Percentiles rank a stretch among this genome's conserved stretches.
Evolutionary conservation across 139 green algal genomes (phyloP).

Genomic region (Desmodesmus armatus): DNA sequence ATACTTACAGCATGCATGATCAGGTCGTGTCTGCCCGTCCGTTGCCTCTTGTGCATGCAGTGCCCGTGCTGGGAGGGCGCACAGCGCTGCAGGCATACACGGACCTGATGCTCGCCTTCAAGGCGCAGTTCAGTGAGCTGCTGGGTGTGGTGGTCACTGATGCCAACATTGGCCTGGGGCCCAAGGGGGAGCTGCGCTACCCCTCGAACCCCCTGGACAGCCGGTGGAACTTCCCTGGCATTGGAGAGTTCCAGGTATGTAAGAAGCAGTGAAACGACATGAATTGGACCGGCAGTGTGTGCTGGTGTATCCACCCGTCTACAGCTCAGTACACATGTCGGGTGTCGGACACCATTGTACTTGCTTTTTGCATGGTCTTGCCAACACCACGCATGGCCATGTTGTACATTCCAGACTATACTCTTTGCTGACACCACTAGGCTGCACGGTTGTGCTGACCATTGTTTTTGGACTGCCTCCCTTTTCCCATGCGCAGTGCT

Average conservation of each 20-base stretch:
- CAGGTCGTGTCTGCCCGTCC: not conserved
- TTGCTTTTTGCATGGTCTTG: too few species aligned
- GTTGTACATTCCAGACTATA: too few species aligned
- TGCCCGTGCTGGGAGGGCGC: slow-evolving; percentile 80
- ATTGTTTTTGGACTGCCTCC: too few species aligned
- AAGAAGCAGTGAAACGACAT: not conserved
- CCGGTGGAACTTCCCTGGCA: slow-evolving; percentile 71
- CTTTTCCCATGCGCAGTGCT: too few species aligned
- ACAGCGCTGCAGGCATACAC: slow-evolving; percentile 88
- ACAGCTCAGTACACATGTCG: too few species aligned
- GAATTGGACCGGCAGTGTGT: not conserved
- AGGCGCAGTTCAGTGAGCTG: slow-evolving; percentile 68
- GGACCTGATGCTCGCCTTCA: slow-evolving; percentile 90
- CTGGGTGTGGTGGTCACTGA: slow-evolving; percentile 62
- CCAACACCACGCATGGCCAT: too few species aligned
- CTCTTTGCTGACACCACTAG: too few species aligned
- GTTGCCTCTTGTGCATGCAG: slow-evolving; percentile 48
- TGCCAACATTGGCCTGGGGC: slow-evolving; percentile 62
- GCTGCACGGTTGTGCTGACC: too few species aligned
- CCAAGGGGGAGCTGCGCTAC: slow-evolving; percentile 67
- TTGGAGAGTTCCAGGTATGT: slow-evolving; percentile 77
- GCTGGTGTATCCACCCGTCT: too few species aligned
- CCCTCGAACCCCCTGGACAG: slow-evolving; percentile 57
- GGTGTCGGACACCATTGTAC: too few species aligned
- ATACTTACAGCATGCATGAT: too few species aligned